Percentiles rank a stretch among this genome's conserved stretches.
Evolutionary conservation across 345 rosid species (phyloP).

Genomic region (Syzygium oleosum): DNA sequence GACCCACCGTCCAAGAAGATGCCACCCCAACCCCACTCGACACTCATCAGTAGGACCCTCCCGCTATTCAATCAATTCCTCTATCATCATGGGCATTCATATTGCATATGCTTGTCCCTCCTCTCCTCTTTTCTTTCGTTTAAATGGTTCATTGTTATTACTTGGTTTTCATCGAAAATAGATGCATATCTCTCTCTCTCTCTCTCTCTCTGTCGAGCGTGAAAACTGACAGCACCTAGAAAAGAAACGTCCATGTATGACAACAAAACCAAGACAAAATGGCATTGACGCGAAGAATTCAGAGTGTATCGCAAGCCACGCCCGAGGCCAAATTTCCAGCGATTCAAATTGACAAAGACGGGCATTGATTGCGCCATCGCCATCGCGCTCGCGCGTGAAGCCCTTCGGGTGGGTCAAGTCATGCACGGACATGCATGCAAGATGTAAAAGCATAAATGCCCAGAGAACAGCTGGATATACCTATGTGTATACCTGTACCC

Average conservation of each 20-base stretch:
- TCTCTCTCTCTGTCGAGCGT: neutral
- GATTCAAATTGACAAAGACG: neutral
- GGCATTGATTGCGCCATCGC: neutral
- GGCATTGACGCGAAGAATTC: neutral
- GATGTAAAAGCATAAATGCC: neutral
- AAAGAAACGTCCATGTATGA: neutral
- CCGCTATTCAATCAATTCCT: neutral
- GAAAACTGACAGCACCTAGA: neutral
- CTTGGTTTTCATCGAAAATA: neutral
- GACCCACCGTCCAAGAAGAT: neutral
- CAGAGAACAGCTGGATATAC: neutral
- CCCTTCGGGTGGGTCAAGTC: neutral
- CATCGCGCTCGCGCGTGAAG: neutral
- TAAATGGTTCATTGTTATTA: neutral
- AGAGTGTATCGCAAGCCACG: neutral
- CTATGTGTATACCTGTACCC: neutral
- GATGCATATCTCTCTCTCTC: neutral
- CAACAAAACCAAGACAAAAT: neutral
- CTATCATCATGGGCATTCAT: neutral
- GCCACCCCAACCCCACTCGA: neutral
- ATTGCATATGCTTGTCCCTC: neutral
- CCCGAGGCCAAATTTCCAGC: neutral
- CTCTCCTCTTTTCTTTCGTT: neutral
- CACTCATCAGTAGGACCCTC: neutral
- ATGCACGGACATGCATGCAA: neutral